Percentiles rank a stretch among this genome's conserved stretches.
phyloP scores from a whole-genome alignment of 108 stramenopile species.

The Nitzschia sp. region DNA sequence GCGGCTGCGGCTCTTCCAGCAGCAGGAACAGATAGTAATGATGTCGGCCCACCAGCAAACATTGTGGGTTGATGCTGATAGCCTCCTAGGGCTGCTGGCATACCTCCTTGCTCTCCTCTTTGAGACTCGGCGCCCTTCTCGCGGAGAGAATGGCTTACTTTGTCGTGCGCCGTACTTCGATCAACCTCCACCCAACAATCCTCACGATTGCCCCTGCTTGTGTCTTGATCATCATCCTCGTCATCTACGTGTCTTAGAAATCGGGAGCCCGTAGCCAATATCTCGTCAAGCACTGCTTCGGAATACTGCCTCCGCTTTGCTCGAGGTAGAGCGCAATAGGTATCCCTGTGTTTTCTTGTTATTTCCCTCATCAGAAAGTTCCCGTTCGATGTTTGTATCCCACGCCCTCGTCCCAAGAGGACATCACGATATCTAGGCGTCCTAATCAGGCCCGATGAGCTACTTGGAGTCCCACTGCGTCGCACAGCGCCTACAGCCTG shows the following conservation, averaged over 20 bases:
- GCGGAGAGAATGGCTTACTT: not conserved
- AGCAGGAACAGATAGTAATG: no score
- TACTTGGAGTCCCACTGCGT: no score
- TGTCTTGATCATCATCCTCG: not conserved
- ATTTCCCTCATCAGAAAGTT: slow-evolving; percentile 3
- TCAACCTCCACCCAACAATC: not conserved
- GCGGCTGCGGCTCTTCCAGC: no score
- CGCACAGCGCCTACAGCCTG: no score
- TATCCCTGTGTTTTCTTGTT: not conserved
- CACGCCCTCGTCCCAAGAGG: not conserved
- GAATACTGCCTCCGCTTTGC: not conserved
- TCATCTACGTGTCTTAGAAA: not conserved
- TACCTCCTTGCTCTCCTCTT: not conserved
- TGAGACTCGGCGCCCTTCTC: not conserved
- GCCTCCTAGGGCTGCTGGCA: no score
- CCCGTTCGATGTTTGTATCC: slow-evolving; percentile 3
- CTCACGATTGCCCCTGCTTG: no score
- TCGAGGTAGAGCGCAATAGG: not conserved
- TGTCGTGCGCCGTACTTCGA: not conserved
- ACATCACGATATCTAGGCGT: not conserved
- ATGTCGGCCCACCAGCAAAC: no score
- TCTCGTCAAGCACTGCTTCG: not conserved
- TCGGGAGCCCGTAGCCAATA: not conserved
- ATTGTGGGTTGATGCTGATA: no score
- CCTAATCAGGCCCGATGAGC: not conserved